Percentiles rank a stretch among this genome's conserved stretches.
Evolutionary conservation across 768 basidiomycete genomes (phyloP).

Genomic region (Gelatoporia subvermispora): DNA sequence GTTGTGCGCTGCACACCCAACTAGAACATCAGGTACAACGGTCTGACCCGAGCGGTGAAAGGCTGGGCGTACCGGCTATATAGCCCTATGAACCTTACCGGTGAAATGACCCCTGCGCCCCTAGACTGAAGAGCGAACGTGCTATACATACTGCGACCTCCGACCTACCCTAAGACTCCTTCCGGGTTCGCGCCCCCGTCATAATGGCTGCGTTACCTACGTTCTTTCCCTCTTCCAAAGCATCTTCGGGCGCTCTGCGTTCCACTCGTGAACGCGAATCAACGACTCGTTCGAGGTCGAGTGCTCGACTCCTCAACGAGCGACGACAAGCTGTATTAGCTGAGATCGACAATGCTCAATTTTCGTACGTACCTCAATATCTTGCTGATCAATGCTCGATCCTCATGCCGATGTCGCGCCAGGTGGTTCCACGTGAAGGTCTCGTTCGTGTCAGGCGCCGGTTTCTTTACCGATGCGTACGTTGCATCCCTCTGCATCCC

Average conservation of each 20-base stretch:
- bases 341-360: slow-evolving; percentile 48
- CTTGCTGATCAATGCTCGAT: not conserved
- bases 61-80: too few relatives aligned
- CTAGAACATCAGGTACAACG: too few relatives aligned
- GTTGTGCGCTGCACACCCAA: too few relatives aligned
- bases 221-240: not conserved
- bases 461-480: slow-evolving; percentile 28
- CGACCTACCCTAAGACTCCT: too few relatives aligned
- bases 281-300: slow-evolving; percentile 3
- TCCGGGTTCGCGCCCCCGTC: not conserved
- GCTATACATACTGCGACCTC: not conserved
- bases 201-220: not conserved
- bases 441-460: slow-evolving; percentile 29
- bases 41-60: too few relatives aligned
- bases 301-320: slow-evolving; percentile 23
- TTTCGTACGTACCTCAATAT: slow-evolving; percentile 28
- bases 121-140: not conserved
- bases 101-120: not conserved
- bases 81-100: too few relatives aligned
- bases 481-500: slow-evolving; percentile 1
- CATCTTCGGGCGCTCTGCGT: not conserved
- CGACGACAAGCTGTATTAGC: slow-evolving; percentile 40
- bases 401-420: not conserved
- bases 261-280: not conserved
- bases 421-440: slow-evolving; percentile 50